These are phyloP conservation scores for Melampsora medusae DNA, from an alignment of 1,284 basidiomycete genomes.

Conservation along the genomic window DNA sequence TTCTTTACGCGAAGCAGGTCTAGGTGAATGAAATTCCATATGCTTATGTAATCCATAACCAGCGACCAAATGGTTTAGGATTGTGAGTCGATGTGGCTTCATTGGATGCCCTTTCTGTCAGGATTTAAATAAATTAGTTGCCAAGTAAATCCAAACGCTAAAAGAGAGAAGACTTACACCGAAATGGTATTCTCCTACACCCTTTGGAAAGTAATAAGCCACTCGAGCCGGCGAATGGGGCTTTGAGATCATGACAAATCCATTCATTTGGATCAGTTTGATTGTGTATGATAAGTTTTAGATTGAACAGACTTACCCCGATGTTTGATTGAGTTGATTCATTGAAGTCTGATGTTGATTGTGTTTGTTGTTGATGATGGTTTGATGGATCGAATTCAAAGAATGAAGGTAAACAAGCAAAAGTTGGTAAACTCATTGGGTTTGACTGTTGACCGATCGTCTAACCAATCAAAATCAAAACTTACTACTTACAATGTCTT, in stretches of 20 bases:
- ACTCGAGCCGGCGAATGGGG: slow-evolving; percentile 64
- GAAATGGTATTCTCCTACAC: slow-evolving; percentile 91
- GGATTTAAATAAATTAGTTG: background rate
- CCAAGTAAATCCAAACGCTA: background rate
- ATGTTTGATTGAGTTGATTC: background rate
- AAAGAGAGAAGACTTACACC: slow-evolving; percentile 62
- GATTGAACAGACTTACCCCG: background rate
- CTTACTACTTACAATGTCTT: too few species aligned
- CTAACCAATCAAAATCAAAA: too few species aligned
- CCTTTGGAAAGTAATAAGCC: slow-evolving; percentile 91
- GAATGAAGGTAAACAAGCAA: slow-evolving; percentile 22
- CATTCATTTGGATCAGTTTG: background rate
- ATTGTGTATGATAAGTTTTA: background rate
- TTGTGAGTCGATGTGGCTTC: slow-evolving; percentile 90
- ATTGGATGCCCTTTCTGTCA: slow-evolving; percentile 89
- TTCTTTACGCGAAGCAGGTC: slow-evolving; percentile 82
- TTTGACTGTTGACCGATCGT: too few species aligned
- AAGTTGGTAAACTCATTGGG: slow-evolving; percentile 31
- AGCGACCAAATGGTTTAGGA: slow-evolving; percentile 92
- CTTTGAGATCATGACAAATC: slow-evolving; percentile 23
- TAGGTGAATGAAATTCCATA: slow-evolving; percentile 89
- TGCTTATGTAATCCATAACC: slow-evolving; percentile 95
- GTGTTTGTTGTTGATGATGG: background rate
- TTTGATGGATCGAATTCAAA: slow-evolving; percentile 33
- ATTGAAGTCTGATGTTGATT: slow-evolving; percentile 3